Evolutionary conservation across 148 eudicot species (phyloP).

Genomic region (Amaranthus palmeri): DNA sequence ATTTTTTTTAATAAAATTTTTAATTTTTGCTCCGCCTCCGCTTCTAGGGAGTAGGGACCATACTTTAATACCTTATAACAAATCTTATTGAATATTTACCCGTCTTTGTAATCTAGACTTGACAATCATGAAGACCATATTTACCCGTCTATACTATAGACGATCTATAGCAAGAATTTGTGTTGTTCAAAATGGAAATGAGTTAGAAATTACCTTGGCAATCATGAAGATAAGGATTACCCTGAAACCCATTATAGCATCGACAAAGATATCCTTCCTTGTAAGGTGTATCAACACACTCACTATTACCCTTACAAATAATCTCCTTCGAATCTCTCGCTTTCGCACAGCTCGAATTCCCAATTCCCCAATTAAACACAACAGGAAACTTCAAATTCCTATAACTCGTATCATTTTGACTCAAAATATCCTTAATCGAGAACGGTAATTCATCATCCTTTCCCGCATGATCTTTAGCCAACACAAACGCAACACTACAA

Average conservation of each 20-base stretch:
- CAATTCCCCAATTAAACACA: constrained; percentile 3
- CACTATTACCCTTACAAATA: constrained; percentile 10
- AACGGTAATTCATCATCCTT: not conserved
- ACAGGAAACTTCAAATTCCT: constrained; percentile 12
- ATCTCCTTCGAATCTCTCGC: not conserved
- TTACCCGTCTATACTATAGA: too few species aligned
- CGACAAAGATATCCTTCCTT: not conserved
- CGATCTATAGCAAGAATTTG: too few species aligned
- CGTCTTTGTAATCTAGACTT: too few species aligned
- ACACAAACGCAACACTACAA: constrained; percentile 8
- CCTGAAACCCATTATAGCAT: not conserved
- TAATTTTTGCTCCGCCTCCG: too few species aligned
- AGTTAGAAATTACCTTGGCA: constrained; percentile 10
- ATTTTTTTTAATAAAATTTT: too few species aligned
- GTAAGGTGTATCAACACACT: not conserved
- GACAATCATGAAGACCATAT: too few species aligned
- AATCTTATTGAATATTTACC: too few species aligned
- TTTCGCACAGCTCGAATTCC: not conserved
- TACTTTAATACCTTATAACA: too few species aligned
- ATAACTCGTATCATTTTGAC: not conserved
- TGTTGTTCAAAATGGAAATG: too few species aligned
- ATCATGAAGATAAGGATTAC: constrained; percentile 9
- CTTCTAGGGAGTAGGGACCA: too few species aligned
- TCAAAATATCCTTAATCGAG: not conserved
- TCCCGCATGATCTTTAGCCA: constrained; percentile 1